phyloP scores from a whole-genome alignment of 2,329 filamentous ascomycete genomes.

The Aspergillus pseudoglaucus region DNA sequence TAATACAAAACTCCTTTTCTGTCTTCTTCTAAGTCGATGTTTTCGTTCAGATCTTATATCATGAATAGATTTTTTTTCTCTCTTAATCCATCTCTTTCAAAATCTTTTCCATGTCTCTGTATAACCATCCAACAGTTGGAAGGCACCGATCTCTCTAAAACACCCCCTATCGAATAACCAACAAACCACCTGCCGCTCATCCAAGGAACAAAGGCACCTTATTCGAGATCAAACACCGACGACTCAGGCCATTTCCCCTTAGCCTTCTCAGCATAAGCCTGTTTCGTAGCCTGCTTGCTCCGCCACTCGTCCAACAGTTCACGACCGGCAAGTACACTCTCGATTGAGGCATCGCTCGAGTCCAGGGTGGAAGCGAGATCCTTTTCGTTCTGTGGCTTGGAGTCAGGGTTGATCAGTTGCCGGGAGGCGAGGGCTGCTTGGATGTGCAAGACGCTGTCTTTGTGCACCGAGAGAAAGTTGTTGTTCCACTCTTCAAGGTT shows the following conservation, averaged over 20 bases:
- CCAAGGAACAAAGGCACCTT: background rate
- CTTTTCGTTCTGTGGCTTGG: constrained; percentile 53
- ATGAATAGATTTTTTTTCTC: background rate
- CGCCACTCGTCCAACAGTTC: constrained; percentile 47
- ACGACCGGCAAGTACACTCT: constrained; percentile 53
- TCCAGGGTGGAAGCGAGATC: constrained; percentile 56
- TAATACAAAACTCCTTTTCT: background rate
- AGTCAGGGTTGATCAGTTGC: constrained; percentile 52
- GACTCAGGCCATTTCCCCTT: constrained; percentile 36
- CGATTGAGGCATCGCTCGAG: constrained; percentile 45
- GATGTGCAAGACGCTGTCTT: constrained; percentile 55
- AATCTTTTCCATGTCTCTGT: background rate
- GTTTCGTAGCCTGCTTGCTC: constrained; percentile 43
- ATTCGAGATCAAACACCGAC: constrained; percentile 25
- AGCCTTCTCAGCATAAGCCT: constrained; percentile 43
- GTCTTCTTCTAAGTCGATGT: no score
- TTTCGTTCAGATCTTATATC: no score
- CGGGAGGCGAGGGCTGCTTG: constrained; percentile 58
- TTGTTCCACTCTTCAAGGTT: constrained; percentile 61
- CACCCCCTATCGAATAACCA: background rate
- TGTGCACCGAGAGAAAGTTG: constrained; percentile 58
- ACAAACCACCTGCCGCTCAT: background rate
- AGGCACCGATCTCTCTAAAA: background rate
- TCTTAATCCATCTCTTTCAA: background rate
- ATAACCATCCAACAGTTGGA: background rate